Evolutionary conservation across 257 asterid species (phyloP).

Genomic region (Solanum piurae): DNA sequence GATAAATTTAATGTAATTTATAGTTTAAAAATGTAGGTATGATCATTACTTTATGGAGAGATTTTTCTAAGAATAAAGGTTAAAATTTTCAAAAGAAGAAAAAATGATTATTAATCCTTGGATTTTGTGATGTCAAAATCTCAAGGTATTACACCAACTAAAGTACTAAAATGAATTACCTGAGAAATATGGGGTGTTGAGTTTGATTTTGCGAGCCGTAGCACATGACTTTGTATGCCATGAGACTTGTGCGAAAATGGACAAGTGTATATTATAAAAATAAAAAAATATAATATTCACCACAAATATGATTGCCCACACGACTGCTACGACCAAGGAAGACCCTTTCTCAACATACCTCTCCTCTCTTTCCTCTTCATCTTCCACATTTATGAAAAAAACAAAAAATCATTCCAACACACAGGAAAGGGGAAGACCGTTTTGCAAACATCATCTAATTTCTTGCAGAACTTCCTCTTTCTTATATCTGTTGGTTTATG

Average conservation of each 20-base stretch:
- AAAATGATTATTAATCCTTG: no score
- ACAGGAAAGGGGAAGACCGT: neutral
- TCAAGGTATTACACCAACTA: neutral
- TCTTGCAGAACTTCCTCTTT: neutral
- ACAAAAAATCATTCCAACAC: neutral
- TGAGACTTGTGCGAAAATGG: neutral
- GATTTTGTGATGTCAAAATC: neutral
- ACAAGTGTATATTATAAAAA: neutral
- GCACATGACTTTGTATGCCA: neutral
- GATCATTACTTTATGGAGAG: neutral
- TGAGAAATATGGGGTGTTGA: no score
- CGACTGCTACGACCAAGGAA: constrained; percentile 11
- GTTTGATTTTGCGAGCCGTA: no score
- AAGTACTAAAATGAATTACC: no score
- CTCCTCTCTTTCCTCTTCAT: neutral
- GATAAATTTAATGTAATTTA: neutral
- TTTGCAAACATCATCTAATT: neutral
- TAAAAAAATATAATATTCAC: neutral
- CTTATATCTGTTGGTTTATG: no score
- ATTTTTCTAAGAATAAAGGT: no score
- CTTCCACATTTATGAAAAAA: neutral
- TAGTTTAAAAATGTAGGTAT: neutral
- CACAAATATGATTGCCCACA: constrained; percentile 12
- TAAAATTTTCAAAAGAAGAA: no score
- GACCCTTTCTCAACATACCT: neutral